Conservation (phyloP, 2,329 filamentous ascomycete species). For the Aspergillus jensenii region DNA sequence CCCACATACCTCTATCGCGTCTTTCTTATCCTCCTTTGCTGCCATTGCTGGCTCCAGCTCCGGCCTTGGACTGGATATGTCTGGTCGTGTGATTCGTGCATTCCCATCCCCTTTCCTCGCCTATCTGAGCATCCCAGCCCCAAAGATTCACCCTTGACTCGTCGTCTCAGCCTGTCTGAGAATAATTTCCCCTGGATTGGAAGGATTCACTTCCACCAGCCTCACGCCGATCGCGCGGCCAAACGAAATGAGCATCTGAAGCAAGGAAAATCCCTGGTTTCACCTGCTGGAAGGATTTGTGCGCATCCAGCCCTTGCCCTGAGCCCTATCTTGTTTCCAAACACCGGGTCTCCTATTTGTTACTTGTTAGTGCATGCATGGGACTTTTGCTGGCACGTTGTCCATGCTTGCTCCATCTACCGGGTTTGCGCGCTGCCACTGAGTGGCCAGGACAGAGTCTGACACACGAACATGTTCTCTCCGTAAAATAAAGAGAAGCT, state of each 20-base stretch:
- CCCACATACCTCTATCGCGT: no score
- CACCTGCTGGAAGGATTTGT: conserved; percentile 3
- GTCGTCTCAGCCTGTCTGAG: neutral
- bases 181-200: neutral
- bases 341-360: neutral
- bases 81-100: conserved; percentile 1
- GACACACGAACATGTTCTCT: conserved; percentile 1
- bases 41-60: no score
- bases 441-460: neutral
- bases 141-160: no score
- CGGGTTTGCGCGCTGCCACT: neutral
- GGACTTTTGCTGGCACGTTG: conserved; percentile 4
- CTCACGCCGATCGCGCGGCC: conserved; percentile 19
- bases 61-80: neutral
- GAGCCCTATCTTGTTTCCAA: conserved; percentile 10
- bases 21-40: no score
- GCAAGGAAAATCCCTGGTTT: neutral
- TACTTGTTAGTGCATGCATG: neutral
- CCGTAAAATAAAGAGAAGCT: neutral
- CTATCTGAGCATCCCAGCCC: neutral
- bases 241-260: neutral
- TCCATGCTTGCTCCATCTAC: neutral
- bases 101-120: neutral
- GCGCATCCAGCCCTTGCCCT: conserved; percentile 16
- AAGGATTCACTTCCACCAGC: conserved; percentile 8